Evolutionary conservation across 495 filamentous ascomycete genomes (phyloP), one percentile per base, ranked within the genome.

Genomic region (Hypoxylon lenormandii): DNA sequence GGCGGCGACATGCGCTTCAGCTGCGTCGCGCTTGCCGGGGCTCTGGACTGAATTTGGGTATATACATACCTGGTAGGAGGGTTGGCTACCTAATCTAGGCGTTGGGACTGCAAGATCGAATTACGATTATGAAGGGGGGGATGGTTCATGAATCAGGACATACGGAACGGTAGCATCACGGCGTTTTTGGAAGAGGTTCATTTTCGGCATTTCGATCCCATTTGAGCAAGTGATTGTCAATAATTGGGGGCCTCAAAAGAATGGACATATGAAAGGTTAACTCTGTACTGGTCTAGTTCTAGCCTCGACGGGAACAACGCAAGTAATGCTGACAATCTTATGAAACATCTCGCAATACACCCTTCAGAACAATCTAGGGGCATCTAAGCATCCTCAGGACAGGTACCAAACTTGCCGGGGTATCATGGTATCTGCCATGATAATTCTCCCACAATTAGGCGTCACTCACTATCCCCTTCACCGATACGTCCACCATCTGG

Each of bases 1-100:
- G 79, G 85, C 61, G 86, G 82, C 15, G 91, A 94, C 77, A 77
- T 88, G 80, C 76, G 89, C 72, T 92, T 94, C 76, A 92, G 90
- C 75, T 79, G 90, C 59, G 85, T 94, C 46, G 89, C 89, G 68
- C 69, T 94, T 72, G 90, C 89, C 13, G 84, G 86, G 45, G 81
- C 84, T 21, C 79, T 90, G 76, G 89, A 91, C 70, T 90, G 76
- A 74, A 7, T 15, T 5, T 19, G 13, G 33, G 22, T 16, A 15
- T 33, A 21, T 4, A 23, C 7, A 37, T n/a, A n/a, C n/a, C n/a
- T n/a, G n/a, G n/a, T n/a, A n/a, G n/a, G n/a, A n/a, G n/a, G n/a
- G n/a, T n/a, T n/a, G n/a, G n/a, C n/a, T n/a, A n/a, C n/a, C n/a
- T n/a, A n/a, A n/a, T n/a, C n/a, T n/a, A 26, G 3, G 16, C 48